Base-by-base conservation (phyloP, 345 rosid species). In the Lenwebbia sp. region DNA sequence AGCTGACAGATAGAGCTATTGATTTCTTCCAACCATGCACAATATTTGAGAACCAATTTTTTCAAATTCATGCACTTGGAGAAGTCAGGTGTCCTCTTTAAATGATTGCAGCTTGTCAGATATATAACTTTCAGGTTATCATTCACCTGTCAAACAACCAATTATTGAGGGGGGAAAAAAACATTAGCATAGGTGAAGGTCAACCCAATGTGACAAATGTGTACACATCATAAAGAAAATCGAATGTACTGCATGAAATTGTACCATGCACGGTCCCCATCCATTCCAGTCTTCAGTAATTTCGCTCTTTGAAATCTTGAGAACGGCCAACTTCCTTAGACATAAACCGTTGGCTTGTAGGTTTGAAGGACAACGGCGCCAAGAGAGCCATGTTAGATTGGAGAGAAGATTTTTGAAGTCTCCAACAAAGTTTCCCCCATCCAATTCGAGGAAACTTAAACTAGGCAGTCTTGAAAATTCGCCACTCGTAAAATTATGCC, bases 181-280 rank as follows among this genome's bases (percentile, higher is more conserved):
- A 82, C 25, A 51, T 52, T 52, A 13, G 30, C 12, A 14, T 49
- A 60, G 25, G 41, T 25, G 25, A 82, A 82, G 33, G 25, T 4
- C 3, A 13, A 50, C 23, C 7, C n/a, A 26, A 15, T 15, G 25
- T 33, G 28, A 82, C 7, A 82, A 25, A 47, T 25, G 54, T 5
- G 30, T 4, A 82, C 23, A 23, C 50, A 44, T 44, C 53, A 81
- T 2, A 3, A 81, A 50, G 11, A 8, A 62, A 62, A 62, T 28
- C 1, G 22, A 14, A 15, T 0, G 1, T 6, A 15, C 2, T 30
- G 15, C 0, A 0, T 7, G 6, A 28, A 57, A 28, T 62, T 30
- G 11, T 82, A 82, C 84, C 84, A n/a, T 26, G 84, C 53, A 82
- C 13, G 55, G 0, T 6, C 0, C 2, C 84, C 84, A 82, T 51